Percentiles rank a stretch among this genome's conserved stretches.
Conservation (phyloP, 208 protist genomes). For the Acanthamoeba triangularis region DNA sequence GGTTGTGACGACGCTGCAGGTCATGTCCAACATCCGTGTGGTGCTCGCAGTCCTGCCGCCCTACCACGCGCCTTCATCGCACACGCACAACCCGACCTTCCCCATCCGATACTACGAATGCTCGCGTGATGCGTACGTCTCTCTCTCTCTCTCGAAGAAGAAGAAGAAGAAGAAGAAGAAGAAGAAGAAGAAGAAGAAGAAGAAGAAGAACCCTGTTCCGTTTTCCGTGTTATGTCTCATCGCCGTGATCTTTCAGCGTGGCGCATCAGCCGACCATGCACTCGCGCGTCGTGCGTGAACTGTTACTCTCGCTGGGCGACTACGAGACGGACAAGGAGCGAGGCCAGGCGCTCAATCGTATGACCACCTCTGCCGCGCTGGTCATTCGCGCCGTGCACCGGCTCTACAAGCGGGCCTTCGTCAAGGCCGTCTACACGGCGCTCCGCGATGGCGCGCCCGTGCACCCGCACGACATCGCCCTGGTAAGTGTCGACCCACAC, state of each 20-base stretch:
- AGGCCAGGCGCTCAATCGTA: background rate
- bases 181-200: too few species aligned
- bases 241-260: background rate
- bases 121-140: slow-evolving; percentile 10
- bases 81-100: slow-evolving; percentile 57
- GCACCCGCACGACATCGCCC: slow-evolving; percentile 55
- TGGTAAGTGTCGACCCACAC: background rate
- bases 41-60: slow-evolving; percentile 71
- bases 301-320: slow-evolving; percentile 30
- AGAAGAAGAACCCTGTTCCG: too few species aligned
- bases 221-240: background rate
- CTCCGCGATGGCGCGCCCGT: slow-evolving; percentile 57
- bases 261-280: slow-evolving; percentile 61
- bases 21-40: slow-evolving; percentile 74
- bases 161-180: too few species aligned
- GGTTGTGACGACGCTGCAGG: background rate
- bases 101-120: slow-evolving; percentile 70
- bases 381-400: slow-evolving; percentile 31
- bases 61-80: slow-evolving; percentile 3
- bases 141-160: background rate
- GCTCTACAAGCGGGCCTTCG: slow-evolving; percentile 68
- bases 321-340: slow-evolving; percentile 17
- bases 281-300: background rate
- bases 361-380: slow-evolving; percentile 64
- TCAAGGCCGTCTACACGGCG: slow-evolving; percentile 75